Conservation (phyloP, 163 green algal species). For the Chlamydomonas reinhardtii region DNA sequence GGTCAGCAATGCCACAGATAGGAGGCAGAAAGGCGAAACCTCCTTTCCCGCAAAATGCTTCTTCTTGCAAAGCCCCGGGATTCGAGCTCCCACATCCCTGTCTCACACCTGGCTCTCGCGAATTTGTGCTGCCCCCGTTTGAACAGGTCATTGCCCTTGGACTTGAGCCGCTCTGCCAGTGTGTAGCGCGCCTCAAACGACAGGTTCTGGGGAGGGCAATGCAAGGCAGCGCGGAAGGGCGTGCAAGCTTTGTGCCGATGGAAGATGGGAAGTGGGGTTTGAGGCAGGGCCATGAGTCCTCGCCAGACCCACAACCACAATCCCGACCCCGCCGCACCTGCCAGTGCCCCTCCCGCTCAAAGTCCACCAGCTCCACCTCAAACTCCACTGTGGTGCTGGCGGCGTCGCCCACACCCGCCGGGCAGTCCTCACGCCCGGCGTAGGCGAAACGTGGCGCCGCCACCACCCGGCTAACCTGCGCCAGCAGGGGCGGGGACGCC, state of each 20-base stretch:
- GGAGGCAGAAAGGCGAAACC: too few relatives aligned
- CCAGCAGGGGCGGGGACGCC: too few relatives aligned
- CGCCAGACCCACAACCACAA: not conserved
- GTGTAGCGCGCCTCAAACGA: slow-evolving; percentile 60
- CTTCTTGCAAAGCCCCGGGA: too few relatives aligned
- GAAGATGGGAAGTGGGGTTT: too few relatives aligned
- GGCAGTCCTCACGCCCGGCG: slow-evolving; percentile 33
- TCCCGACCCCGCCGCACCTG: slow-evolving; percentile 9
- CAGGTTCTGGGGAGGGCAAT: slow-evolving; percentile 56
- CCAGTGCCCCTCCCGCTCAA: slow-evolving; percentile 72
- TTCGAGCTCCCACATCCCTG: too few relatives aligned
- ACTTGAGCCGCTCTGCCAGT: slow-evolving; percentile 73
- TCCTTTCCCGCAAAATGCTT: too few relatives aligned
- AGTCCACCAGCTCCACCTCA: slow-evolving; percentile 81
- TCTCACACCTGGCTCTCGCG: slow-evolving; percentile 51
- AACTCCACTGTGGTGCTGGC: slow-evolving; percentile 69
- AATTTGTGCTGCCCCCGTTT: slow-evolving; percentile 62
- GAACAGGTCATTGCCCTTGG: slow-evolving; percentile 85
- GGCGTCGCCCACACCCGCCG: not conserved
- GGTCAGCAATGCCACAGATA: too few relatives aligned
- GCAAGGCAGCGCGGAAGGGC: too few relatives aligned
- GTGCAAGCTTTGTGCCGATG: too few relatives aligned
- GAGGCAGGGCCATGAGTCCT: not conserved
- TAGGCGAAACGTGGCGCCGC: slow-evolving; percentile 38
- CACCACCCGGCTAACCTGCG: slow-evolving; percentile 2